These are phyloP conservation scores for Cryptosporidium muris DNA, from an alignment of 169 alveolate species.

Conservation along the genomic window DNA sequence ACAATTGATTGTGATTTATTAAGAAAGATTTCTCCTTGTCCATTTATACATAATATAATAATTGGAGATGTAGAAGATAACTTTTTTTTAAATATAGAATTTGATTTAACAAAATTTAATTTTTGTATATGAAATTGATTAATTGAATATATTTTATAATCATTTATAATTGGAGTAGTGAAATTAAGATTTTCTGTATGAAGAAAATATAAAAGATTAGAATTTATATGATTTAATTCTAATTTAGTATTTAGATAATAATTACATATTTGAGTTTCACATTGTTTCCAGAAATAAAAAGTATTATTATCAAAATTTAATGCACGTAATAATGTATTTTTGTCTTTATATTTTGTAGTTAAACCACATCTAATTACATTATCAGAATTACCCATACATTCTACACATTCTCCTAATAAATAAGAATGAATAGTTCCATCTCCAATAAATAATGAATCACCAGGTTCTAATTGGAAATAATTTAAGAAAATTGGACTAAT, in stretches of 20 bases:
- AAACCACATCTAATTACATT: constrained; percentile 96
- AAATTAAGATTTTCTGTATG: too few species aligned
- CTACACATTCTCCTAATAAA: constrained; percentile 91
- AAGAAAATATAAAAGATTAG: too few species aligned
- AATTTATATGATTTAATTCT: too few species aligned
- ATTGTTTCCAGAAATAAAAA: too few species aligned
- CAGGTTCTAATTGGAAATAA: constrained; percentile 83
- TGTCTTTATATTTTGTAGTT: constrained; percentile 92
- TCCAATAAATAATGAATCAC: constrained; percentile 88
- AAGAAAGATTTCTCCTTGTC: too few species aligned
- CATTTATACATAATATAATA: neutral
- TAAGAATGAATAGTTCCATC: constrained; percentile 95
- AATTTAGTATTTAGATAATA: too few species aligned
- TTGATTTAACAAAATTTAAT: too few species aligned
- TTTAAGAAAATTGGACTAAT: constrained; percentile 87
- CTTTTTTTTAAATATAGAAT: too few species aligned
- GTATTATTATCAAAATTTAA: constrained; percentile 20
- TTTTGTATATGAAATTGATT: neutral
- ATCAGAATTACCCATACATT: constrained; percentile 93
- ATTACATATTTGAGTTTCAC: too few species aligned
- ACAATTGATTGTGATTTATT: too few species aligned
- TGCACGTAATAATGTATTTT: constrained; percentile 74
- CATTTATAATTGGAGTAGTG: neutral
- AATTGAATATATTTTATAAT: constrained; percentile 4
- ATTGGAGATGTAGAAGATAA: neutral